These are phyloP conservation scores for Boletales sp. DNA, from an alignment of 768 basidiomycete genomes.

Conservation along the genomic window DNA sequence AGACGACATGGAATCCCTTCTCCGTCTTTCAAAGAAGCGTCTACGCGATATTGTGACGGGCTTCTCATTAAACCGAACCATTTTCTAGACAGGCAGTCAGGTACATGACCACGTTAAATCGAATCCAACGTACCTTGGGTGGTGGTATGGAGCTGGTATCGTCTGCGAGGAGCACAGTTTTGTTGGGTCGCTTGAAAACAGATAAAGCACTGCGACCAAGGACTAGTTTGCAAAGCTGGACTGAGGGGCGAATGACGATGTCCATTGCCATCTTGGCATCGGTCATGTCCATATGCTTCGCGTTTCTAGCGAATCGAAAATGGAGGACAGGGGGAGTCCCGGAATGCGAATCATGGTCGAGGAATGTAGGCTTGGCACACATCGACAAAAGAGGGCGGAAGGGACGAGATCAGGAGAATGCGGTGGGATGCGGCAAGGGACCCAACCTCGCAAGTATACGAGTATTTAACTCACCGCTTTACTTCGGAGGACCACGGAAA, in stretches of 20 bases:
- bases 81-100: constrained; percentile 12
- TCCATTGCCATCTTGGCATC: constrained; percentile 15
- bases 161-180: constrained; percentile 3
- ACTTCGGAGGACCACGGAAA: constrained; percentile 5
- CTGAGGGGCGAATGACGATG: constrained; percentile 22
- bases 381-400: constrained; percentile 3
- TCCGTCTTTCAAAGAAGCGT: constrained; percentile 15
- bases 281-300: constrained; percentile 14
- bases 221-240: constrained; percentile 19
- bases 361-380: constrained; percentile 6
- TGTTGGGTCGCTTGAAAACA: constrained; percentile 7
- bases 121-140: constrained; percentile 15
- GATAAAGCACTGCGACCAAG: constrained; percentile 3
- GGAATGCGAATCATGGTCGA: constrained; percentile 4
- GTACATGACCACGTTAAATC: background rate
- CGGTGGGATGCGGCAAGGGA: background rate
- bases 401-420: background rate
- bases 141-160: constrained; percentile 4
- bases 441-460: background rate
- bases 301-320: constrained; percentile 9
- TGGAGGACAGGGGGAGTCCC: constrained; percentile 5
- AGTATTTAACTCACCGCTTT: constrained; percentile 25
- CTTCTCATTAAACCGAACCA: constrained; percentile 26
- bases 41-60: constrained; percentile 22
- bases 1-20: constrained; percentile 8